Evolutionary conservation across 768 basidiomycete species (phyloP), one percentile per base, ranked within the genome.

Genomic region (Serendipita sp.): DNA sequence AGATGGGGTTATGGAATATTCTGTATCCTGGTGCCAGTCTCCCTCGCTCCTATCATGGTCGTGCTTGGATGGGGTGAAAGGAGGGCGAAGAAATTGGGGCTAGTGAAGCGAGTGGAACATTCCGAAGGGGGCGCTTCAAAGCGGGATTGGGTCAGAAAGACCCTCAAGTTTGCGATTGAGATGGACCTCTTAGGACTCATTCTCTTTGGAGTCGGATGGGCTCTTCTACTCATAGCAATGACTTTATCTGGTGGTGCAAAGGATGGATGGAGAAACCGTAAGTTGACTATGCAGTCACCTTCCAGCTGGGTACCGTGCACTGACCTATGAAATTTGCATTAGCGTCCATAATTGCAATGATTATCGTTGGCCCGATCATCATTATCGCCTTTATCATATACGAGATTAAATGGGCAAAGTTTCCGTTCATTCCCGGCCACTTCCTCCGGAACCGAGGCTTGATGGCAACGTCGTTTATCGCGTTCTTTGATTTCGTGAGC

Each of bases 1-100:
- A 73, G 85, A 71, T 86, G 85, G 85, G 85, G 85, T 35, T 86
- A 82, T 65, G 79, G 77, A 28, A 81, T 82, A 79, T 83, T 84
- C 69, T 78, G 79, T 32, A 80, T 84, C 66, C 73, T 85, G 34
- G 74, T 83, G 16, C 83, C 82, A 0, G 73, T 72, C 3, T 69
- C 80, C 0, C 77, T 84, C 15, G 67, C 76, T 2, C 83, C 83
- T 1, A 76, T 84, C 24, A 82, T 84, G 60, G 53, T 75, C 66
- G 80, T 79, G 5, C 79, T 83, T 8, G 71, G 81, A 24, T 84
- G 82, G 81, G 79, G 81, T 0, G 80, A 84, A 69, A 67, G 71
- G 32, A 80, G 77, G 68, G 77, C 81, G 1, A 76, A 74, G 66
- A 76, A 74, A 62, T 70, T 75, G 1, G 77, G 76, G 0, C 65